A percentile compares a stretch with the other conserved stretches of the same genome.
phyloP scores from a whole-genome alignment of 352 stramenopile species.

The Phytophthora europaea region DNA sequence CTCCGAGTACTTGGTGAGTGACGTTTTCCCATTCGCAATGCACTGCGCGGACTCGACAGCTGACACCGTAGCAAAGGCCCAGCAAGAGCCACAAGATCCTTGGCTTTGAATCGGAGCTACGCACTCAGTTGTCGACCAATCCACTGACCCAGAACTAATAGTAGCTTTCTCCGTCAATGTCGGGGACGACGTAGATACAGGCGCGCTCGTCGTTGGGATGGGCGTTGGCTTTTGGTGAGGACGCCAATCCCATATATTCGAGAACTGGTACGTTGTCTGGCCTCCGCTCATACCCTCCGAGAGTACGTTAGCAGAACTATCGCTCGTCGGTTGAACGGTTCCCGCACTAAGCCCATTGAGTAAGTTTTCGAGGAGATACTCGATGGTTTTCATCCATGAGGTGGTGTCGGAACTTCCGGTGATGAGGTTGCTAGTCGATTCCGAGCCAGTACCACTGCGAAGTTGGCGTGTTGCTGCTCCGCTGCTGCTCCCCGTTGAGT shows the following conservation, averaged over 20 bases:
- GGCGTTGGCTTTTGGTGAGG: constrained; percentile 12
- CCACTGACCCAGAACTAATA: constrained; percentile 36
- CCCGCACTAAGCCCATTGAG: constrained; percentile 15
- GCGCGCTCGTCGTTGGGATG: constrained; percentile 19
- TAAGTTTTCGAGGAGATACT: constrained; percentile 21
- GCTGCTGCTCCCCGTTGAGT: constrained; percentile 25
- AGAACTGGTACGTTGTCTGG: constrained; percentile 35
- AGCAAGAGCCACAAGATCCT: constrained; percentile 97
- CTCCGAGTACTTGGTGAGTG: constrained; percentile 92
- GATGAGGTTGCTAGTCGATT: not conserved
- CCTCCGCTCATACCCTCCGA: constrained; percentile 12
- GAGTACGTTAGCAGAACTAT: constrained; percentile 25
- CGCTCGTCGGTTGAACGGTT: constrained; percentile 18
- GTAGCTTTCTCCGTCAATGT: constrained; percentile 9
- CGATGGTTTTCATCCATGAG: constrained; percentile 20
- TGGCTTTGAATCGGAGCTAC: constrained; percentile 94
- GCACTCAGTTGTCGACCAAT: constrained; percentile 59
- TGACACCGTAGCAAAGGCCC: constrained; percentile 96
- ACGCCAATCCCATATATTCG: constrained; percentile 34
- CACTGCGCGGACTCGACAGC: constrained; percentile 93
- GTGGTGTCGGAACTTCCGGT: constrained; percentile 13
- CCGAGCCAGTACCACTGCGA: constrained; percentile 19
- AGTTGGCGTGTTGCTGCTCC: constrained; percentile 23
- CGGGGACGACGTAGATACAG: constrained; percentile 14
- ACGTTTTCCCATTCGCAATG: constrained; percentile 71